Percentiles rank a stretch among this genome's conserved stretches.
These are phyloP conservation scores for Lupinus albus DNA, from an alignment of 306 rosid species.

Conservation along the genomic window DNA sequence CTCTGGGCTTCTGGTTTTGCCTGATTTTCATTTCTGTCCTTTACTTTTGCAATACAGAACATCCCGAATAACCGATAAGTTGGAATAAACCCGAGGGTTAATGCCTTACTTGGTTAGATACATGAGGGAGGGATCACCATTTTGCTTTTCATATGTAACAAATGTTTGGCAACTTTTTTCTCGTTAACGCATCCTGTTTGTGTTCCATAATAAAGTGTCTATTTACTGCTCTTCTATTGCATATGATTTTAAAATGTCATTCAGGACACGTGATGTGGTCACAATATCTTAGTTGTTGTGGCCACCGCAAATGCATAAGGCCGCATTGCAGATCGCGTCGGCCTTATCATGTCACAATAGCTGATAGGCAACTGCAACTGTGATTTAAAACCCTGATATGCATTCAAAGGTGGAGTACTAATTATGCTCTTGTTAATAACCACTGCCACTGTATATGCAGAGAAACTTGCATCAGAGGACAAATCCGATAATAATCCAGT, in stretches of 20 bases:
- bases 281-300: no score
- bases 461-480: slow-evolving; percentile 63
- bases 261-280: no score
- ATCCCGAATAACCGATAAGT: background rate
- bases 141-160: no score
- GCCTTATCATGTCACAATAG: no score
- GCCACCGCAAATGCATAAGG: no score
- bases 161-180: no score
- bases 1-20: slow-evolving; percentile 11
- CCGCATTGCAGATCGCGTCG: no score
- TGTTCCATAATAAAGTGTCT: slow-evolving; percentile 9
- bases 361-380: no score
- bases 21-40: slow-evolving; percentile 23
- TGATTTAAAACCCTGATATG: background rate
- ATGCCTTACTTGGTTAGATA: background rate
- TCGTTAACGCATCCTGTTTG: background rate
- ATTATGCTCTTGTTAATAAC: slow-evolving; percentile 6
- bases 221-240: slow-evolving; percentile 1
- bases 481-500: slow-evolving; percentile 45
- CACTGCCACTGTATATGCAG: slow-evolving; percentile 47
- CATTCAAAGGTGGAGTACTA: slow-evolving; percentile 28
- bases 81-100: background rate
- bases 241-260: no score
- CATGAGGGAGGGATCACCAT: no score
- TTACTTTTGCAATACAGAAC: slow-evolving; percentile 11